phyloP scores from a whole-genome alignment of 2,329 filamentous ascomycete species.

The Domatiomyces catenatus region DNA sequence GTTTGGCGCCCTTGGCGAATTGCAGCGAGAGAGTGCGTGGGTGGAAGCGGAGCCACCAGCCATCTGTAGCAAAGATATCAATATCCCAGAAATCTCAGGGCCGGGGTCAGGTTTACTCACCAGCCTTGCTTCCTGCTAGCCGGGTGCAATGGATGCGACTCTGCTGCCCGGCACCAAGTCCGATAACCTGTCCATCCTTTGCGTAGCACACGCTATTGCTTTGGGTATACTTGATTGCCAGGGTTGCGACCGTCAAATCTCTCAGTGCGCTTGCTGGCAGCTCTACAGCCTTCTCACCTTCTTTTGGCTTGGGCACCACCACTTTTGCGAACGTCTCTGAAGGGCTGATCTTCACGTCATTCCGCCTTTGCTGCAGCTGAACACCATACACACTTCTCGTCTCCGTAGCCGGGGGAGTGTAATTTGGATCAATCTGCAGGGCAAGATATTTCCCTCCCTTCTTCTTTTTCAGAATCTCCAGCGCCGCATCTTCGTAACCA shows the following conservation, averaged over 20 bases:
- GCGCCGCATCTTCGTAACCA: conserved; percentile 66
- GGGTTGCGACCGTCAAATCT: conserved; percentile 87
- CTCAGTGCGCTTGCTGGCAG: conserved; percentile 70
- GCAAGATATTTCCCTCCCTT: conserved; percentile 96
- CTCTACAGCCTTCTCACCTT: conserved; percentile 37
- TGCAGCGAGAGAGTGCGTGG: conserved; percentile 71
- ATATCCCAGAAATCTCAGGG: background rate
- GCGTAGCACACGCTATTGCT: conserved; percentile 99
- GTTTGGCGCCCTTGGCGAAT: conserved; percentile 96
- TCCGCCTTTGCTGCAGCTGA: conserved; percentile 76
- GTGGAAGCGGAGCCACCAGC: conserved; percentile 99
- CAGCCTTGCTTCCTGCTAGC: conserved; percentile 79
- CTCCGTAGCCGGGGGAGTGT: conserved; percentile 60
- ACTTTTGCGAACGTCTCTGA: conserved; percentile 67
- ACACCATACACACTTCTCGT: conserved; percentile 81
- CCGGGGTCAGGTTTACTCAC: background rate
- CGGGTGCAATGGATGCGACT: conserved; percentile 97
- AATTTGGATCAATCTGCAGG: conserved; percentile 82
- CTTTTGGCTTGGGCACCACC: conserved; percentile 56
- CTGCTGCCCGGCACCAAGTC: conserved; percentile 90
- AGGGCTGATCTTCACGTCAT: conserved; percentile 74
- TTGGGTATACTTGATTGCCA: conserved; percentile 96
- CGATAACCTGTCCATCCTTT: conserved; percentile 80
- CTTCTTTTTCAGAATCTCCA: conserved; percentile 91
- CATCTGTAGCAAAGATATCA: conserved; percentile 43